Conservation (phyloP, 805 yeast genomes). For the Naumovozyma baii region DNA sequence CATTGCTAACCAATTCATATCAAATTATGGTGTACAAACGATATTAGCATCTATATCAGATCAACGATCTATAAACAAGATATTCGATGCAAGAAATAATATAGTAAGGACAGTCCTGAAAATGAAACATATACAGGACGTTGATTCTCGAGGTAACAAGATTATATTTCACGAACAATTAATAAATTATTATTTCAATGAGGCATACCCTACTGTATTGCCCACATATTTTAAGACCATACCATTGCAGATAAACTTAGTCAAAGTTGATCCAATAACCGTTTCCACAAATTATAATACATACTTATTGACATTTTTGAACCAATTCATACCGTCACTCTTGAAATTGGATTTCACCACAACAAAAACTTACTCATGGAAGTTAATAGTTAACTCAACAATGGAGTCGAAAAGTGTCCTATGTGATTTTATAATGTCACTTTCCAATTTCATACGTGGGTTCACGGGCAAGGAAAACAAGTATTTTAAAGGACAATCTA, state of each 20-base stretch:
- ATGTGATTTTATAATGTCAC: conserved; percentile 35
- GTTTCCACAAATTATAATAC: conserved; percentile 20
- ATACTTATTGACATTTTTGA: conserved; percentile 22
- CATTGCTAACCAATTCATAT: conserved; percentile 10
- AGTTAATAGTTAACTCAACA: conserved; percentile 31
- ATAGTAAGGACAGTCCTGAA: conserved; percentile 8
- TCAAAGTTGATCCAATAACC: conserved; percentile 11
- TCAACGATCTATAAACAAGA: conserved; percentile 5
- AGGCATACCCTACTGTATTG: conserved; percentile 30
- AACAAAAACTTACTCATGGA: conserved; percentile 32
- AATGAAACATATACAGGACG: conserved; percentile 7
- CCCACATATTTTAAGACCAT: conserved; percentile 30
- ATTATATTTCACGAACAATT: conserved; percentile 14
- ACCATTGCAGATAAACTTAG: conserved; percentile 22
- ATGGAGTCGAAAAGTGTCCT: conserved; percentile 33
- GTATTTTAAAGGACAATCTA: conserved; percentile 36
- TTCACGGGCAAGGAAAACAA: conserved; percentile 27
- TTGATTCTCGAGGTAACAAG: conserved; percentile 16
- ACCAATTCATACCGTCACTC: conserved; percentile 28
- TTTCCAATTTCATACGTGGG: conserved; percentile 29
- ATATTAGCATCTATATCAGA: conserved; percentile 17
- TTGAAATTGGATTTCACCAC: conserved; percentile 25
- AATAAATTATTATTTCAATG: conserved; percentile 19
- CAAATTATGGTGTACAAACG: conserved; percentile 12
- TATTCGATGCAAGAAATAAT: conserved; percentile 6